Base-by-base conservation (phyloP, 1,284 basidiomycete species). In the Pisolithus thermaeus region DNA sequence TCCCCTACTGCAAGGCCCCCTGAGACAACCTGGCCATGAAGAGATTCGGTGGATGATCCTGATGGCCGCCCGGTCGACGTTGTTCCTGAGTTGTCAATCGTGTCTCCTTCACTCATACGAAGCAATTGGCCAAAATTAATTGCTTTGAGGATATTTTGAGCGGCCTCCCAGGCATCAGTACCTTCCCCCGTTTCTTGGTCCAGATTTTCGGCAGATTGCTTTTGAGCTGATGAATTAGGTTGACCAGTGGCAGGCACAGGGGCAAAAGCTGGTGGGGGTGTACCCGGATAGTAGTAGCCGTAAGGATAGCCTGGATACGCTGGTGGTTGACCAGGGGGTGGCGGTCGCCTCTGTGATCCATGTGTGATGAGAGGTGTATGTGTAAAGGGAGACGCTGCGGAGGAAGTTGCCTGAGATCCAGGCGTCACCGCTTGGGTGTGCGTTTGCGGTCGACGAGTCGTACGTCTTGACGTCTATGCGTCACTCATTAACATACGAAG, bases 61-160 rank as follows among this genome's bases (percentile, higher is more conserved):
- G 49, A 6, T 20, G 30, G 55, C 9, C 36, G 56, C 32, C 25
- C 30, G 27, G 23, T 37, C 39, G 53, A 52, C n/a, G 39, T 52
- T 22, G 56, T 55, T 42, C 49, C 43, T 36, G 56, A 22, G 37
- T 56, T 54, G 49, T 57, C 49, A 32, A 54, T 51, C 20, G 51
- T 61, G 41, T 68, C 62, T 4, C 71, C 70, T 35, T 75, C 71
- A 25, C 72, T 61, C 39, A 75, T 61, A 51, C 74, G 71, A 28
- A 77, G 66, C 39, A 83, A 63, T 30, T 68, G 71, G 4, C 78
- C 79, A 58, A 87, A 84, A 63, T 87, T 87, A 69, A 89, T 87
- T 3, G 83, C 82, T 60, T 84, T 80, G 49, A 89, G 72, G 46
- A 89, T 87, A 57, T 79, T 84, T 59, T 88, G 83, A 16, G 86